phyloP scores from a whole-genome alignment of 495 filamentous ascomycete species.

The Aspergillus incahuasiensis region DNA sequence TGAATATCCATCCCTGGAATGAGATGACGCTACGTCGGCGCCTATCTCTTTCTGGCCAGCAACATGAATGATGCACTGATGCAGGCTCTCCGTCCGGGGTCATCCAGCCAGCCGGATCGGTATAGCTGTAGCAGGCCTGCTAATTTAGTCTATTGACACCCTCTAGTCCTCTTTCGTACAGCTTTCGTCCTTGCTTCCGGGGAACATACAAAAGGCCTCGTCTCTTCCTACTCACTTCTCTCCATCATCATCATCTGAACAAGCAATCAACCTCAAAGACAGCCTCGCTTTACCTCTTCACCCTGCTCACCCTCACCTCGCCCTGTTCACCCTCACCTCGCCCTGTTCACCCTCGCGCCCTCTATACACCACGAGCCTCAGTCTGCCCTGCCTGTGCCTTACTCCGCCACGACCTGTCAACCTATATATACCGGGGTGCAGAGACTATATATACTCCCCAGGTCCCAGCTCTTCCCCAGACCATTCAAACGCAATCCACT shows the following conservation, averaged over 20 bases:
- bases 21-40: background rate
- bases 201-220: constrained; percentile 18
- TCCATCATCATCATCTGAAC: constrained; percentile 2
- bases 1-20: constrained; percentile 2
- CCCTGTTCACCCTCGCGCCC: background rate
- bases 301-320: background rate
- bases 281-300: background rate
- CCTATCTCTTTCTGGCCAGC: background rate
- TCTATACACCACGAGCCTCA: constrained; percentile 2
- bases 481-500: constrained; percentile 12
- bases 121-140: background rate
- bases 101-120: constrained; percentile 9
- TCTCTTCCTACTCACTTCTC: background rate
- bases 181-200: constrained; percentile 12
- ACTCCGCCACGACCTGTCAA: constrained; percentile 15
- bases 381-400: constrained; percentile 9
- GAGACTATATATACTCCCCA: constrained; percentile 11
- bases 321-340: constrained; percentile 2
- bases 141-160: constrained; percentile 13
- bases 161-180: constrained; percentile 16
- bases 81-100: constrained; percentile 2
- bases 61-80: background rate
- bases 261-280: background rate
- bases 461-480: background rate
- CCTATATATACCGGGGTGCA: constrained; percentile 5